Evolutionary conservation across 106 monocot species (phyloP).

Genomic region (Acorus calamus): DNA sequence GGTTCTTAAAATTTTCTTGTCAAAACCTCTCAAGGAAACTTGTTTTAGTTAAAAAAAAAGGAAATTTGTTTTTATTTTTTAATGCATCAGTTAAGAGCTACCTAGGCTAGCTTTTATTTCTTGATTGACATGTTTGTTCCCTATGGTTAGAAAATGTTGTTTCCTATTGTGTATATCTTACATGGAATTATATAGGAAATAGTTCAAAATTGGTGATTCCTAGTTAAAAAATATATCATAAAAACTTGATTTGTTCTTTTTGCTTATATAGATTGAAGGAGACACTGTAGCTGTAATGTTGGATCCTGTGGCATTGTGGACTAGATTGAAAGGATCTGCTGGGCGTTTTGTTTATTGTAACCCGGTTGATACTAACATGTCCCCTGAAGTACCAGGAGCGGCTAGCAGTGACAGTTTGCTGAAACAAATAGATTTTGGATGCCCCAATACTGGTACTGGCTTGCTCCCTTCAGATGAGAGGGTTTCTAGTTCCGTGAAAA

Average conservation of each 20-base stretch:
- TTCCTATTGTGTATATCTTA: too few species aligned
- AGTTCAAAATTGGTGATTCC: background rate
- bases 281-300: constrained; percentile 77
- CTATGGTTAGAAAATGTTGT: too few species aligned
- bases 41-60: too few species aligned
- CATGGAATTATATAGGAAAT: background rate
- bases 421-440: constrained; percentile 11
- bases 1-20: too few species aligned
- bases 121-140: too few species aligned
- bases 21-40: too few species aligned
- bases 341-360: constrained; percentile 6
- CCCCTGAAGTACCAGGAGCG: constrained; percentile 19
- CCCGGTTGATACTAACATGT: constrained; percentile 5
- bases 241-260: background rate
- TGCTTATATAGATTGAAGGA: constrained; percentile 65
- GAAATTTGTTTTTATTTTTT: too few species aligned
- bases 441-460: background rate
- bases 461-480: background rate
- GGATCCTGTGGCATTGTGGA: constrained; percentile 66
- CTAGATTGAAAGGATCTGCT: constrained; percentile 49
- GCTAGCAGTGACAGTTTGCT: constrained; percentile 5
- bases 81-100: too few species aligned
- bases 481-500: background rate
- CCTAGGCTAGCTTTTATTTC: too few species aligned
- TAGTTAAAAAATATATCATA: background rate